Evolutionary conservation across 2,329 filamentous ascomycete species (phyloP).

Genomic region (Westerdykella aurantiaca): DNA sequence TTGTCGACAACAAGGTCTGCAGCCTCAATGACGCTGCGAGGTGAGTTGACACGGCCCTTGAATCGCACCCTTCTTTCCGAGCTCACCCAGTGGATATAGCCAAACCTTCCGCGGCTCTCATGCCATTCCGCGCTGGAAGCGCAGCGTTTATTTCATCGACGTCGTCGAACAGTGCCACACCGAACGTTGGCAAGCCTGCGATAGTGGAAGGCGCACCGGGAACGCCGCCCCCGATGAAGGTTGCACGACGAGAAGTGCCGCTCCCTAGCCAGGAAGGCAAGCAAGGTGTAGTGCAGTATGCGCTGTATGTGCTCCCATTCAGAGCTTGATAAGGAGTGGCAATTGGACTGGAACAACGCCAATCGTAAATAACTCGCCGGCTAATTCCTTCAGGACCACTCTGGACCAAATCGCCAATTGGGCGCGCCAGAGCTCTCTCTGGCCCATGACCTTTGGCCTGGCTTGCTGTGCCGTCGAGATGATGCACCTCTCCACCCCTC

Average conservation of each 20-base stretch:
- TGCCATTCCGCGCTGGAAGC: slow-evolving; percentile 57
- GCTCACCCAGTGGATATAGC: slow-evolving; percentile 44
- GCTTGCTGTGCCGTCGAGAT: slow-evolving; percentile 90
- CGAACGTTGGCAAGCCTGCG: slow-evolving; percentile 46
- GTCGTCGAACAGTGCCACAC: slow-evolving; percentile 58
- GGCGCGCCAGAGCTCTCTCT: slow-evolving; percentile 80
- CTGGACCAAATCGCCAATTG: slow-evolving; percentile 81
- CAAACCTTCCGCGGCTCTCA: slow-evolving; percentile 58
- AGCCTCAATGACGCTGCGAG: slow-evolving; percentile 51
- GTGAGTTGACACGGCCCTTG: slow-evolving; percentile 34
- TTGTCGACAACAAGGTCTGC: slow-evolving; percentile 48
- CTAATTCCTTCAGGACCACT: slow-evolving; percentile 54
- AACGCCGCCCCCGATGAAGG: slow-evolving; percentile 49
- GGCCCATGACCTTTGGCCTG: slow-evolving; percentile 86
- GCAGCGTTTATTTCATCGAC: slow-evolving; percentile 62
- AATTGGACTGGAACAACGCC: not conserved
- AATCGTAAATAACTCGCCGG: not conserved
- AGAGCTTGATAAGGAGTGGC: not conserved
- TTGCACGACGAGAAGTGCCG: slow-evolving; percentile 62
- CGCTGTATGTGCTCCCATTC: slow-evolving; percentile 58
- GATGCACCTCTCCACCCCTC: slow-evolving; percentile 90
- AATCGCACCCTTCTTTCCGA: slow-evolving; percentile 12
- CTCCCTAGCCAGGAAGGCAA: slow-evolving; percentile 72
- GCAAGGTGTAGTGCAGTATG: slow-evolving; percentile 78
- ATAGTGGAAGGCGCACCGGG: slow-evolving; percentile 51